Conservation (phyloP, 176 grass and related monocot genomes). For the Elymus sibiricus region DNA sequence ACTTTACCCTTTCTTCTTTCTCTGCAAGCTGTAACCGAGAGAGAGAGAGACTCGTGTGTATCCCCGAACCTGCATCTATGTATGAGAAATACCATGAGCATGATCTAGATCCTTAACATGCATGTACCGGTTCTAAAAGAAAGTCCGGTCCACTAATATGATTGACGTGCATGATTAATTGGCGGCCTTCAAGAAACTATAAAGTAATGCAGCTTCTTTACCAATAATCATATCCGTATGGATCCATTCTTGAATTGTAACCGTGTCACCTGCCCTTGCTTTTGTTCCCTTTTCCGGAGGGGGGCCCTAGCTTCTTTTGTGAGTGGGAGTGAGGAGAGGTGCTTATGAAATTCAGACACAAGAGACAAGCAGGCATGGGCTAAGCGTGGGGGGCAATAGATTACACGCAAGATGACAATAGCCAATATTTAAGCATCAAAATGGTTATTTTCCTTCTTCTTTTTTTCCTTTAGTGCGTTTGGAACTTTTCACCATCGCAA, state of each 20-base stretch:
- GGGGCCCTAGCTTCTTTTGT: background rate
- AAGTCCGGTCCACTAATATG: background rate
- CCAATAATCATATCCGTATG: background rate
- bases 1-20: too few species aligned
- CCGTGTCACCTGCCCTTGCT: background rate
- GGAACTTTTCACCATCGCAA: conserved; percentile 36
- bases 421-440: conserved; percentile 22
- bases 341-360: conserved; percentile 2
- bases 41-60: too few species aligned
- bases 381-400: conserved; percentile 24
- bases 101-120: too few species aligned
- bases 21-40: too few species aligned
- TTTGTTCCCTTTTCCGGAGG: background rate
- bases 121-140: too few species aligned
- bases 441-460: background rate
- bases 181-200: background rate
- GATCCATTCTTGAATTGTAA: background rate
- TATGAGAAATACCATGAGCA: too few species aligned
- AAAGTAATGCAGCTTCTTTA: background rate
- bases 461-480: background rate
- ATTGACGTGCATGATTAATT: conserved; percentile 9
- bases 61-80: too few species aligned
- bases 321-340: background rate
- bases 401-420: conserved; percentile 10
- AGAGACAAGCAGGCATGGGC: conserved; percentile 44